phyloP scores from a whole-genome alignment of 192 early-diverging fungal genomes.

The Coemansia sp. region DNA sequence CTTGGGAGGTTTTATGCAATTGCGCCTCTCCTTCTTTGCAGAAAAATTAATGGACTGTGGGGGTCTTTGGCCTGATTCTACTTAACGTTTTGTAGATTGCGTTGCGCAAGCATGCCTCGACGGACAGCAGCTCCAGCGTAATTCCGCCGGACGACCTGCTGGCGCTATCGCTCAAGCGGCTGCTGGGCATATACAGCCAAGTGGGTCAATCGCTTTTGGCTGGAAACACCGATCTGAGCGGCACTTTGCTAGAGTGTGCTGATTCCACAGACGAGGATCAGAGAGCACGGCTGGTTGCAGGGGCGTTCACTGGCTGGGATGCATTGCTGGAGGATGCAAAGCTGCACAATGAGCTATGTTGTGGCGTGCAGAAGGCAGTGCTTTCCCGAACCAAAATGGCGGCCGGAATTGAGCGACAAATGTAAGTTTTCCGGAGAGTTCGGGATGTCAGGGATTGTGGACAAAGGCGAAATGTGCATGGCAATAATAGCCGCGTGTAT shows the following conservation, averaged over 20 bases:
- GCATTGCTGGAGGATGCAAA: conserved; percentile 27
- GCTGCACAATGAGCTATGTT: background rate
- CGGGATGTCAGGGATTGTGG: background rate
- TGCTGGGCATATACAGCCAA: conserved; percentile 18
- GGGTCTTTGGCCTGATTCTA: too few relatives aligned
- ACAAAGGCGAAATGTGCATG: background rate
- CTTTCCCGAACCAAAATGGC: conserved; percentile 6
- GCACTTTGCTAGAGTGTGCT: background rate
- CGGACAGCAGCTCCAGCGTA: conserved; percentile 5
- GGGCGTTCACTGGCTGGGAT: conserved; percentile 40
- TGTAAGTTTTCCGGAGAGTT: conserved; percentile 23
- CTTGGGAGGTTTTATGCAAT: too few relatives aligned
- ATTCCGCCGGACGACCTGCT: conserved; percentile 37
- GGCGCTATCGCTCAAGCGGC: conserved; percentile 33
- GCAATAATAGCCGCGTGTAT: background rate
- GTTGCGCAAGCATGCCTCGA: conserved; percentile 3
- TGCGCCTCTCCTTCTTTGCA: too few relatives aligned
- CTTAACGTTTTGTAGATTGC: conserved; percentile 11
- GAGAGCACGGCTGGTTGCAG: conserved; percentile 18
- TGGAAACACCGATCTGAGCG: background rate
- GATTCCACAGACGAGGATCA: background rate
- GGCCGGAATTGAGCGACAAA: conserved; percentile 17
- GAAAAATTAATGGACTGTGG: too few relatives aligned
- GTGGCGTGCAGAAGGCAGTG: background rate
- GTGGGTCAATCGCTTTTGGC: background rate